phyloP scores from a whole-genome alignment of 352 stramenopile species.

The Elongisporangium prolatum region DNA sequence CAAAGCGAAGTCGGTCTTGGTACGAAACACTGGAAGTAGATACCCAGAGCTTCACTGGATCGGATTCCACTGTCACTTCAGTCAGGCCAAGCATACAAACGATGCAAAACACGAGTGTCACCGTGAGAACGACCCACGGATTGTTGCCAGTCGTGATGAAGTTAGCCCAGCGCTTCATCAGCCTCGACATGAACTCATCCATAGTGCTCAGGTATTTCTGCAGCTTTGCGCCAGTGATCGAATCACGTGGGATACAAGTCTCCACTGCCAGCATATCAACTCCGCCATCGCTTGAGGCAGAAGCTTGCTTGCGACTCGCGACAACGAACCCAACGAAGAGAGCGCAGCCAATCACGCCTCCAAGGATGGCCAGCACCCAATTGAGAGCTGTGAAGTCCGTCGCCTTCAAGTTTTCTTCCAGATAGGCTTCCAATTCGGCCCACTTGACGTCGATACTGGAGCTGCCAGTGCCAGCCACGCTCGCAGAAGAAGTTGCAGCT shows the following conservation, averaged over 20 bases:
- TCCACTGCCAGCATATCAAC: too few species aligned
- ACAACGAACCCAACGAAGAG: constrained; percentile 47
- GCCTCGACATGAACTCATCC: constrained; percentile 17
- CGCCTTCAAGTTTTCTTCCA: constrained; percentile 32
- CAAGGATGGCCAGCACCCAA: constrained; percentile 46
- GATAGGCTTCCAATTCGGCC: constrained; percentile 26
- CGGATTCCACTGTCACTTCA: constrained; percentile 34
- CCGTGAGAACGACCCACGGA: constrained; percentile 18
- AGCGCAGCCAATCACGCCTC: constrained; percentile 25
- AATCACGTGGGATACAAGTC: constrained; percentile 3
- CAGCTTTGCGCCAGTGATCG: constrained; percentile 4
- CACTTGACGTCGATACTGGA: constrained; percentile 22
- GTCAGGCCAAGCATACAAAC: constrained; percentile 19
- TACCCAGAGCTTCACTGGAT: constrained; percentile 56
- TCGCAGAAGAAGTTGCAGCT: constrained; percentile 7
- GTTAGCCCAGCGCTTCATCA: constrained; percentile 35
- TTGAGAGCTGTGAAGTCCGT: constrained; percentile 48
- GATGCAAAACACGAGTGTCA: constrained; percentile 15
- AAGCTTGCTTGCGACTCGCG: constrained; percentile 28
- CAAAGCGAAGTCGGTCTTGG: constrained; percentile 36
- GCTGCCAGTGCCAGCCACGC: constrained; percentile 6
- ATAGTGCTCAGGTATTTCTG: constrained; percentile 22
- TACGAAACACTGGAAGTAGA: constrained; percentile 33
- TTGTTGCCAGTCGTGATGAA: constrained; percentile 23
- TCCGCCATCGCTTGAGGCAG: constrained; percentile 18